Conservation (phyloP, 768 basidiomycete genomes). For the Phaffia australis region DNA sequence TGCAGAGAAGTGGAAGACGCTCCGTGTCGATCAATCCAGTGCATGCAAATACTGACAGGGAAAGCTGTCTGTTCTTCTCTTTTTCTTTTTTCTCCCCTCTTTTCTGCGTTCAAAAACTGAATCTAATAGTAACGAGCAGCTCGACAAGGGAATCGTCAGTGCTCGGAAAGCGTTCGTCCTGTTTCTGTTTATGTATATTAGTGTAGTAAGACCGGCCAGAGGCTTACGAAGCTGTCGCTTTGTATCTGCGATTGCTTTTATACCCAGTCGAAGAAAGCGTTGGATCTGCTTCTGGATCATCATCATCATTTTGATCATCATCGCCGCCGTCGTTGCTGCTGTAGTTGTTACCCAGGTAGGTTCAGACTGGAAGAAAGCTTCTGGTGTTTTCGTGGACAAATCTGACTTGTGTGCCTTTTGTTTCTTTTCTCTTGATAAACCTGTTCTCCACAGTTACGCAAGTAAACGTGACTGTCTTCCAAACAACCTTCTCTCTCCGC, state of each 20-base stretch:
- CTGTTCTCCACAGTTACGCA: background rate
- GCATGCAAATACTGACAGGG: slow-evolving; percentile 16
- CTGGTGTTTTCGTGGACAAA: background rate
- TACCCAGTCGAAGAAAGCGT: slow-evolving; percentile 38
- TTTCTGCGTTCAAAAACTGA: slow-evolving; percentile 46
- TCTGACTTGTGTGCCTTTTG: too few species aligned
- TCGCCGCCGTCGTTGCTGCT: slow-evolving; percentile 55
- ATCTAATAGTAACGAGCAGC: slow-evolving; percentile 44
- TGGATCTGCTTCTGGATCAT: slow-evolving; percentile 86
- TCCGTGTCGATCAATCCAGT: background rate
- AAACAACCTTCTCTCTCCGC: too few species aligned
- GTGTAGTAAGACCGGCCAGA: slow-evolving; percentile 21
- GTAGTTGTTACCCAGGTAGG: slow-evolving; percentile 43
- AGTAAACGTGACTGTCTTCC: too few species aligned
- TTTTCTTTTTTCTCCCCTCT: background rate
- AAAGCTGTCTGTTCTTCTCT: slow-evolving; percentile 6
- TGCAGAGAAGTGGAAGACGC: slow-evolving; percentile 8
- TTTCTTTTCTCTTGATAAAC: background rate
- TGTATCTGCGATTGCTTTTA: background rate
- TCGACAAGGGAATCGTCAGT: slow-evolving; percentile 72
- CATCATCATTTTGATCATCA: slow-evolving; percentile 51
- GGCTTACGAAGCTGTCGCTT: background rate
- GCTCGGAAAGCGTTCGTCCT: slow-evolving; percentile 58
- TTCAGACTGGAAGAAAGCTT: background rate
- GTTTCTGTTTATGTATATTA: slow-evolving; percentile 15